A percentile compares a stretch with the other conserved stretches of the same genome.
These are phyloP conservation scores for Russula earlei DNA, from an alignment of 768 basidiomycete species.

Conservation along the genomic window DNA sequence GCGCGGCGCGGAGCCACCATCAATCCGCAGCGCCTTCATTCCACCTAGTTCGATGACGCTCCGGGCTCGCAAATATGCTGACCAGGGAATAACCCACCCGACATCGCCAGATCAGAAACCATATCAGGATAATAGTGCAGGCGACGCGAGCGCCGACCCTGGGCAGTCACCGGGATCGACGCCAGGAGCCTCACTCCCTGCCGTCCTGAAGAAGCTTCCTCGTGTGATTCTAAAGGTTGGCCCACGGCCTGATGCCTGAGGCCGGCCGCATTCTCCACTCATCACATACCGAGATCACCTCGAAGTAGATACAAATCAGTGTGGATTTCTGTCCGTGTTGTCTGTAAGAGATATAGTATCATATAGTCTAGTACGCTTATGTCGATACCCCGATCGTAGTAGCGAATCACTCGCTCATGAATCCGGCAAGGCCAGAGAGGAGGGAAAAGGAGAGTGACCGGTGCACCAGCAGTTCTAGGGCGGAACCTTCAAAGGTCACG, in stretches of 20 bases:
- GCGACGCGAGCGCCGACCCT: background rate
- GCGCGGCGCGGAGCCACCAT: background rate
- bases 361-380: background rate
- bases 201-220: conserved; percentile 14
- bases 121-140: background rate
- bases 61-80: conserved; percentile 6
- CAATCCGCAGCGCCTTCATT: background rate
- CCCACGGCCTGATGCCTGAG: conserved; percentile 9
- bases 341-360: background rate
- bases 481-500: too few species aligned
- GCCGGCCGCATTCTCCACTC: background rate
- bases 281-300: background rate
- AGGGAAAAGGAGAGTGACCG: too few species aligned
- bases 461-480: too few species aligned
- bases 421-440: too few species aligned
- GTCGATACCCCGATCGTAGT: too few species aligned
- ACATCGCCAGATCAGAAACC: conserved; percentile 3
- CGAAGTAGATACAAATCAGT: background rate
- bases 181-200: background rate
- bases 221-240: conserved; percentile 19
- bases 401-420: too few species aligned
- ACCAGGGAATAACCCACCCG: background rate
- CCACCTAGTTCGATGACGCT: conserved; percentile 16
- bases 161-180: background rate
- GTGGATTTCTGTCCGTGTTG: background rate